phyloP scores from a whole-genome alignment of 2,329 filamentous ascomycete species.

The Fusarium tupiense region DNA sequence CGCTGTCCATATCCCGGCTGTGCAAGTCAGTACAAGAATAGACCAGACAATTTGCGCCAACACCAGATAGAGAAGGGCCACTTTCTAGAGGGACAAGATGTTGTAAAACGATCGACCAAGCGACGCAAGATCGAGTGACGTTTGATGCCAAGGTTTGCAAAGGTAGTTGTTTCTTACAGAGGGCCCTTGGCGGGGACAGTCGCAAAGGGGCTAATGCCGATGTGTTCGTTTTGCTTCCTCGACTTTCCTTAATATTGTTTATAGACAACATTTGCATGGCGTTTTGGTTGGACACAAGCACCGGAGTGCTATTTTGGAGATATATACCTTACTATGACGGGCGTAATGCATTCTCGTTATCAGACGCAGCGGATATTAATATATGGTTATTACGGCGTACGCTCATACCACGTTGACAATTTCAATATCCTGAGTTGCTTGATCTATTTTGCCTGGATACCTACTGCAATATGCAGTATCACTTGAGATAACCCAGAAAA shows the following conservation, averaged over 20 bases:
- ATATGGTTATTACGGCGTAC: background rate
- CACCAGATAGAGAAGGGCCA: constrained; percentile 67
- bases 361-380: background rate
- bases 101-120: constrained; percentile 54
- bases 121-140: constrained; percentile 54
- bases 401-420: background rate
- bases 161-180: background rate
- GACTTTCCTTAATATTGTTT: background rate
- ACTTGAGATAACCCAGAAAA: background rate
- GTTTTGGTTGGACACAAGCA: constrained; percentile 22
- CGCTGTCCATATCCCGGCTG: constrained; percentile 64
- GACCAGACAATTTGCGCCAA: constrained; percentile 64
- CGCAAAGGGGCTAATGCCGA: background rate
- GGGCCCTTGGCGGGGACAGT: background rate
- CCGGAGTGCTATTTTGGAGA: constrained; percentile 7
- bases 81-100: constrained; percentile 57
- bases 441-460: background rate
- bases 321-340: constrained; percentile 21
- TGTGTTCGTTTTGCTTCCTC: background rate
- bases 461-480: background rate
- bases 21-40: constrained; percentile 64
- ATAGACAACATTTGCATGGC: constrained; percentile 15
- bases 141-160: background rate
- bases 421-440: background rate
- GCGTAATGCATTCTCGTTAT: constrained; percentile 12